These are phyloP conservation scores for Wallacemonas sp. DNA, from an alignment of 208 protist species.

Conservation along the genomic window DNA sequence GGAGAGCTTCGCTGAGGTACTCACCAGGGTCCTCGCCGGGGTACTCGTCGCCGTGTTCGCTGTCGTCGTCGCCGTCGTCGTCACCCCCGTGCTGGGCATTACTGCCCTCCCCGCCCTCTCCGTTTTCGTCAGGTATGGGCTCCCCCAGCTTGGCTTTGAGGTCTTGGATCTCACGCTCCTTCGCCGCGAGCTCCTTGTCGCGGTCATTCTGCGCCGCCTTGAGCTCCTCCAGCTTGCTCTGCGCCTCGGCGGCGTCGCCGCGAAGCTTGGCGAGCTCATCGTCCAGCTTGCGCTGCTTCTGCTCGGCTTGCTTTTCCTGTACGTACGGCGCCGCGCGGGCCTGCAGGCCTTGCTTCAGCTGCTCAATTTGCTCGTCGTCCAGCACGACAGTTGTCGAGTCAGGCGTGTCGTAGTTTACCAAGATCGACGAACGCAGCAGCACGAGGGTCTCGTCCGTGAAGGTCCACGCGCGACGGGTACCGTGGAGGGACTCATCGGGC, in stretches of 20 bases:
- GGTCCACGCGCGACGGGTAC: slow-evolving; percentile 8
- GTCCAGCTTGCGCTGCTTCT: slow-evolving; percentile 18
- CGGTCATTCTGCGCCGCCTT: slow-evolving; percentile 20
- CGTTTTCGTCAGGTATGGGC: background rate
- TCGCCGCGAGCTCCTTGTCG: slow-evolving; percentile 8
- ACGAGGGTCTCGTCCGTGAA: slow-evolving; percentile 20
- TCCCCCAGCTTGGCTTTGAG: background rate
- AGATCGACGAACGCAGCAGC: slow-evolving; percentile 23
- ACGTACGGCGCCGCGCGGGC: slow-evolving; percentile 17
- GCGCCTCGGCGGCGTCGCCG: slow-evolving; percentile 19
- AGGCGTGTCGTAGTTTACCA: slow-evolving; percentile 22
- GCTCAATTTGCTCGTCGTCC: slow-evolving; percentile 27
- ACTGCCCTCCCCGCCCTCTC: background rate
- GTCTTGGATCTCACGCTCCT: slow-evolving; percentile 15
- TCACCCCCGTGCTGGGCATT: background rate
- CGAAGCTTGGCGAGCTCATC: slow-evolving; percentile 27
- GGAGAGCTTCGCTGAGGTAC: background rate
- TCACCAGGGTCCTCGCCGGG: slow-evolving; percentile 1
- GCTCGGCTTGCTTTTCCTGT: slow-evolving; percentile 23
- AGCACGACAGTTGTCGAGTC: slow-evolving; percentile 30
- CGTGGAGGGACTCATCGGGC: background rate
- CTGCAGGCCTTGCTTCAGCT: slow-evolving; percentile 26
- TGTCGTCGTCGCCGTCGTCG: slow-evolving; percentile 1
- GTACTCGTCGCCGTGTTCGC: slow-evolving; percentile 9
- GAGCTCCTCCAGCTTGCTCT: slow-evolving; percentile 19